A percentile compares a stretch with the other conserved stretches of the same genome.
Conservation (phyloP, 1,139 yeast genomes). For the Yamadazyma spencermartinsiae region DNA sequence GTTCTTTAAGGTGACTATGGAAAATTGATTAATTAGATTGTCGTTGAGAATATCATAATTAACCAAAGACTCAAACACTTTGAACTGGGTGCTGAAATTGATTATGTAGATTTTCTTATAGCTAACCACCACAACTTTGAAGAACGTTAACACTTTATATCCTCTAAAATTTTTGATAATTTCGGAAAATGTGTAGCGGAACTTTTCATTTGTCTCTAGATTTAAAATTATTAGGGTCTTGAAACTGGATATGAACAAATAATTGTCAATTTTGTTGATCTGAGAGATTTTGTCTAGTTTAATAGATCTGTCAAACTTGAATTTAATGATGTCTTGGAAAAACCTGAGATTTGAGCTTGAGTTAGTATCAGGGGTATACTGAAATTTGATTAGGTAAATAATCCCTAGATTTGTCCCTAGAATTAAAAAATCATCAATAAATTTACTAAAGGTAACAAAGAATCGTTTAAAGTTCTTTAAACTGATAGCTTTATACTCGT, state of each 20-base stretch:
- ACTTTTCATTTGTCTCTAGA: slow-evolving; percentile 12
- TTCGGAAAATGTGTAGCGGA: slow-evolving; percentile 10
- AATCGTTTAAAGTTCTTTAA: slow-evolving; percentile 13
- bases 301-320: slow-evolving; percentile 15
- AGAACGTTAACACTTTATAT: slow-evolving; percentile 11
- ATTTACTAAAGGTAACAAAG: slow-evolving; percentile 17
- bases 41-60: slow-evolving; percentile 14
- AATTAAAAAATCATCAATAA: slow-evolving; percentile 14
- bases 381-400: slow-evolving; percentile 13
- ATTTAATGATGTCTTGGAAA: slow-evolving; percentile 16
- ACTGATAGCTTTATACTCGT: slow-evolving; percentile 8
- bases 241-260: slow-evolving; percentile 16
- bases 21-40: slow-evolving; percentile 16
- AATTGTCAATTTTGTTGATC: slow-evolving; percentile 12
- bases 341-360: slow-evolving; percentile 7
- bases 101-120: slow-evolving; percentile 12
- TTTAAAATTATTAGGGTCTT: slow-evolving; percentile 15
- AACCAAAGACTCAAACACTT: slow-evolving; percentile 10
- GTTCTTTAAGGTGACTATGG: slow-evolving; percentile 14
- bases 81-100: slow-evolving; percentile 7
- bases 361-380: slow-evolving; percentile 4
- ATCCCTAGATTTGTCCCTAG: slow-evolving; percentile 18
- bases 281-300: slow-evolving; percentile 17
- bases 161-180: slow-evolving; percentile 15
- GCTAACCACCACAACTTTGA: slow-evolving; percentile 12